Evolutionary conservation across 305 asterid species (phyloP), one percentile per base, ranked within the genome.

Genomic region (Fraxinus velutina): DNA sequence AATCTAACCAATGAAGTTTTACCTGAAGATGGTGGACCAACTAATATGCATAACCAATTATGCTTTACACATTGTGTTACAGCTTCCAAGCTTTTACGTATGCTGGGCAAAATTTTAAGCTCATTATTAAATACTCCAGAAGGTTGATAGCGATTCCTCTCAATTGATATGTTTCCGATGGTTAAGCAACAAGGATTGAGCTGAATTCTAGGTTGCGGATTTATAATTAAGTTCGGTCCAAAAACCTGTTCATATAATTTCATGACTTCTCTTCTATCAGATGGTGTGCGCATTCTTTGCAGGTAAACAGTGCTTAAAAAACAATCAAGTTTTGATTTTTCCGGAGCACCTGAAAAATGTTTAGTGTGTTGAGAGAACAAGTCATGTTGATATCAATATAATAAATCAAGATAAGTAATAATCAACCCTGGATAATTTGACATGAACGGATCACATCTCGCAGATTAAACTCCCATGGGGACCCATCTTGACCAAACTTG

Each of bases 401-500:
- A 82, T 79, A 83, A 17, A 80, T 75, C 22, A 72, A 73, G 44
- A 79, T 15, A 36, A 73, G 78, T 60, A 70, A 17, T 50, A 22
- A 78, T 52, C 30, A 50, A 96, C 98, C 97, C 88, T 90, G 83
- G 68, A 96, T 96, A 84, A 96, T 90, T 88, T 94, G 91, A 77
- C 99, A 96, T 64, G 99, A 96, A 66, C 99, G 99, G 52, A 89
- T 87, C 85, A 96, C 97, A 84, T 96, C 99, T 6, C 99, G 97
- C 72, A 96, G 92, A 86, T 96, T 96, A 88, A 96, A 96, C 90
- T 96, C 99, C 99, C 99, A 96, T 33, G 99, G 99, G 84, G 98
- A 94, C 86, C 99, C 99, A 77, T 88, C 91, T 86, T 90, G 98
- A 83, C 91, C 98, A 79, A 96, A 96, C 70, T 89, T 94, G 84